Evolutionary conservation across 2,329 filamentous ascomycete species (phyloP).

Genomic region (Trichophyton schoenleinii): DNA sequence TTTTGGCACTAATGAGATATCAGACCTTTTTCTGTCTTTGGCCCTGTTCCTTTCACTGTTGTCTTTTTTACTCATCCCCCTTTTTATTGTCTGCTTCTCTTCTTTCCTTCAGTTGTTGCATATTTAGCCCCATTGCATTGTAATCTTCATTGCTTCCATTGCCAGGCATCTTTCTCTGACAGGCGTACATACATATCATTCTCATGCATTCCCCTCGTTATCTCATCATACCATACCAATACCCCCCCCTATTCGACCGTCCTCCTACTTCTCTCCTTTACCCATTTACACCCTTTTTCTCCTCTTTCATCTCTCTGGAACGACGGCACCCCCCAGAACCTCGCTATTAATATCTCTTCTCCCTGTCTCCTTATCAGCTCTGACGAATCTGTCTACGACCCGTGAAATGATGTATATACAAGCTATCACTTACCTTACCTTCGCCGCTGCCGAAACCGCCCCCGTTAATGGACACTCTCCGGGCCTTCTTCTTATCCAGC

Average conservation of each 20-base stretch:
- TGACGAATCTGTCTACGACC: conserved; percentile 1
- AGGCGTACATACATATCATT: background rate
- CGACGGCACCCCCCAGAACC: background rate
- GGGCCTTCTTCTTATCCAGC: background rate
- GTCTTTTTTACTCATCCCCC: background rate
- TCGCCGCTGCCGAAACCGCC: background rate
- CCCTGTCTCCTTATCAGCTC: background rate
- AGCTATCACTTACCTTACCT: background rate
- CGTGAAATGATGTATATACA: conserved; percentile 4
- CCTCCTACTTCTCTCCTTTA: background rate
- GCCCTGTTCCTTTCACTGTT: background rate
- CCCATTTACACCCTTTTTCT: background rate
- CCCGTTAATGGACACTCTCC: background rate
- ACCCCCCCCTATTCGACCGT: background rate
- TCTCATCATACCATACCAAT: background rate
- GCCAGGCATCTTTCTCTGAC: background rate
- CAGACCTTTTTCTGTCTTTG: background rate
- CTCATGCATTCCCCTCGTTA: background rate
- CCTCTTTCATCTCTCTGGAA: background rate
- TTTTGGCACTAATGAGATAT: background rate
- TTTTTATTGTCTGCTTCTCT: background rate
- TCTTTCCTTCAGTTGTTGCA: background rate
- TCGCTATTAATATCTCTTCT: background rate
- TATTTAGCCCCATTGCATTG: conserved; percentile 2
- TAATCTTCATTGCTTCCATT: background rate